These are phyloP conservation scores for Cercospora nicotianae DNA, from an alignment of 2,329 filamentous ascomycete species.

Conservation along the genomic window DNA sequence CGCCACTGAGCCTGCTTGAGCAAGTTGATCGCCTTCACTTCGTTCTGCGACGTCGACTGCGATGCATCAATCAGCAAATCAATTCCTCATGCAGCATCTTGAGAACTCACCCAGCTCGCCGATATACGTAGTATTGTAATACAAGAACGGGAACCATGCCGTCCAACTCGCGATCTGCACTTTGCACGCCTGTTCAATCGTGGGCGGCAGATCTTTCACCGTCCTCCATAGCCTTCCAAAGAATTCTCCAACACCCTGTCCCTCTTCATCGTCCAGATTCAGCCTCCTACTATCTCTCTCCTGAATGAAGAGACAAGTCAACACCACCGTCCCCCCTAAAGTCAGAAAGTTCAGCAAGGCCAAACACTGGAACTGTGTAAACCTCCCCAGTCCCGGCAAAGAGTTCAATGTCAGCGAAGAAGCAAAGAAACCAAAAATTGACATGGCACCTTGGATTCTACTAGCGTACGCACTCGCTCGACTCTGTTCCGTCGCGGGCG, in stretches of 20 bases:
- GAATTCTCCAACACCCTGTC: slow-evolving; percentile 13
- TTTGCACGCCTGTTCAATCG: slow-evolving; percentile 21
- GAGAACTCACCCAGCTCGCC: slow-evolving; percentile 25
- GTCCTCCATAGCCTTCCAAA: slow-evolving; percentile 20
- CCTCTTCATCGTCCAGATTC: background rate
- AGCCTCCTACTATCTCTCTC: slow-evolving; percentile 22
- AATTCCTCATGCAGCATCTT: background rate
- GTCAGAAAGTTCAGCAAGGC: slow-evolving; percentile 24
- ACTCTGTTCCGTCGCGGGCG: slow-evolving; percentile 18
- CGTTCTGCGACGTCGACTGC: slow-evolving; percentile 10
- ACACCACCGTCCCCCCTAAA: slow-evolving; percentile 20
- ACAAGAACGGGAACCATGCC: slow-evolving; percentile 29
- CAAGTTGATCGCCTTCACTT: slow-evolving; percentile 18
- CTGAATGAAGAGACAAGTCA: slow-evolving; percentile 21
- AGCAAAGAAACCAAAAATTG: slow-evolving; percentile 28
- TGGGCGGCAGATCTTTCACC: slow-evolving; percentile 15
- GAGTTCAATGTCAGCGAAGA: slow-evolving; percentile 17
- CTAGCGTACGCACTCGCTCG: slow-evolving; percentile 20
- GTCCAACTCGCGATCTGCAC: slow-evolving; percentile 24
- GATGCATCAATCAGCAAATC: background rate
- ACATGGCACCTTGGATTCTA: slow-evolving; percentile 21
- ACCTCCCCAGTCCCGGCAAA: slow-evolving; percentile 16
- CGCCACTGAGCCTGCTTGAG: slow-evolving; percentile 25
- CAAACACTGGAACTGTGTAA: slow-evolving; percentile 26
- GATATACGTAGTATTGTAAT: slow-evolving; percentile 29